Evolutionary conservation across 129 eudicot species (phyloP), one percentile per base, ranked within the genome.

Genomic region (Calendula officinalis): DNA sequence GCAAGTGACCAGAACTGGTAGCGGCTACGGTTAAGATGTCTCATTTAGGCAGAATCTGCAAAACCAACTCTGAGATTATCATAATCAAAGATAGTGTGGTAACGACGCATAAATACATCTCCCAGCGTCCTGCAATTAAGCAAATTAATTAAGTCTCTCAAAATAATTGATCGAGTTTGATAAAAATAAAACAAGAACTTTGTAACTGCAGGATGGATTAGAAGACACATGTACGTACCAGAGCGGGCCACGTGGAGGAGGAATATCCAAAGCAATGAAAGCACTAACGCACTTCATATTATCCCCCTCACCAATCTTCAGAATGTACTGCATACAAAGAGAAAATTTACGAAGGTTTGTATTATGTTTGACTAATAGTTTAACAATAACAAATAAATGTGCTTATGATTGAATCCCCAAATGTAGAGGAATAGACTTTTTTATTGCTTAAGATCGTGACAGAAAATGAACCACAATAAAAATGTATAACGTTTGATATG

Each of bases 91-190:
- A 82, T 78, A 3, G 96, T 88, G 63, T 88, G 96, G 60, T 88
- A 88, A 38, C 84, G 85, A 50, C 91, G 91, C 91, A 88, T 84
- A 57, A 88, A 88, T 43, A 88, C 67, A 56, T 88, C 96, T 7
- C 96, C 96, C 78, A 88, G 49, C 35, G 82, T 88, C 96, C 96
- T 88, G 75, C 68, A 66, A 45, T 45, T 4, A 45, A 45, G 30
- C 30, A 22, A 22, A 22, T n/a, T n/a, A n/a, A n/a, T n/a, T n/a
- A n/a, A n/a, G n/a, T n/a, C n/a, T n/a, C n/a, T n/a, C n/a, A n/a
- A n/a, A n/a, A n/a, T n/a, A n/a, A n/a, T 22, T 22, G 30, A 22
- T 22, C 30, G 30, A 22, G n/a, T 22, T 22, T 22, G 30, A 22
- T n/a, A 22, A 22, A 22, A 0, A 22, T 0, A 22, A 22, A 22